Base-by-base conservation (phyloP, 2,329 filamentous ascomycete species). In the Fusarium staphyleae region DNA sequence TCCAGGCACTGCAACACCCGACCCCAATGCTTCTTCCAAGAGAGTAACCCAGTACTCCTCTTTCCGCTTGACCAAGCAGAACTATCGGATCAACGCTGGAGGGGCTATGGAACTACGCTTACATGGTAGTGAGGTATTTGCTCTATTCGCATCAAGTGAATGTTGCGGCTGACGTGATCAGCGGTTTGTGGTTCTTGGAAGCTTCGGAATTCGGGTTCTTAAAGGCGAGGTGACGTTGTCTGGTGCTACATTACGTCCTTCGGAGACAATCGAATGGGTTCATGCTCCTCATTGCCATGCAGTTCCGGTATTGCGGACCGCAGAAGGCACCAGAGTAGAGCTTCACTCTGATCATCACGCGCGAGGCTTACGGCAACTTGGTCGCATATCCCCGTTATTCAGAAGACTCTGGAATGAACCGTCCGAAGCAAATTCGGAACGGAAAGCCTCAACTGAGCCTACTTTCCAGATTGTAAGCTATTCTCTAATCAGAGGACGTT, bases 241-340 rank as follows among this genome's bases (percentile, higher is more conserved):
- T 12, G 89, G 90, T 13, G 85, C 88, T 6, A 82, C 79, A 6
- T 69, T 93, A 3, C 75, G 76, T 10, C 69, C 80, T 2, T 76
- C 78, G 0, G 73, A 78, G 19, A 70, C 65, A 1, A 67, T 75
- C 5, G 75, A 81, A 58, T 86, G 82, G 77, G 78, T 90, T 13
- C 85, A 84, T 69, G 87, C 88, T 13, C 84, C 89, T 1, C 81
- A 82, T 34, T 90, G 87, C 30, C 85, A 91, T 66, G 85, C 89
- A 1, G 72, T 93, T 2, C 88, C 88, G 1, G 83, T 88, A 1
- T 78, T 93, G 28, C 75, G 83, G 39, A 85, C 80, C 35, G 66
- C 74, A 0, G 77, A 83, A 37, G 70, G 78, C 9, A 77, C 78
- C 0, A 71, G 68, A 1, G 69, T 90, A 1, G 81, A 88, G 52